phyloP scores from a whole-genome alignment of 179 eudicot genomes.

The Carnegiea gigantea region DNA sequence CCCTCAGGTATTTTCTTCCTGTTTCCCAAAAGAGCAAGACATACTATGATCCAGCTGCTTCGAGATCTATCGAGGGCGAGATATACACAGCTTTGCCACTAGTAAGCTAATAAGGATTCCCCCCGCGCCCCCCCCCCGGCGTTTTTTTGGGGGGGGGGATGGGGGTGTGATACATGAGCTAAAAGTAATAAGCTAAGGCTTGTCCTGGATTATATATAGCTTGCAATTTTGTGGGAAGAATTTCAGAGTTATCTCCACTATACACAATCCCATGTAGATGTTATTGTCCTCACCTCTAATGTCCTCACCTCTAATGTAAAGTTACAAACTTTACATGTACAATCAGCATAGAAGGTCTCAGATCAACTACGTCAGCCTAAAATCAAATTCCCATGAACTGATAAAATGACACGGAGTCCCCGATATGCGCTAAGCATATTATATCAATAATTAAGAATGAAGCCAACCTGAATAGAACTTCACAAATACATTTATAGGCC shows the following conservation, averaged over 20 bases:
- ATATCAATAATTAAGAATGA: neutral
- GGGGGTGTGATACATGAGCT: neutral
- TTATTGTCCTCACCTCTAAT: neutral
- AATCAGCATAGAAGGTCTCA: neutral
- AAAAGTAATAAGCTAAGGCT: neutral
- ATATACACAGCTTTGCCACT: neutral
- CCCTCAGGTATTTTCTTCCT: too few relatives aligned
- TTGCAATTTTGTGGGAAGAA: neutral
- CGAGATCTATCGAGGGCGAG: too few relatives aligned
- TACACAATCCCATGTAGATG: neutral
- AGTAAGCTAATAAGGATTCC: too few relatives aligned
- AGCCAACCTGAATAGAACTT: conserved; percentile 83
- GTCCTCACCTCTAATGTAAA: neutral
- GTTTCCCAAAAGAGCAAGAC: too few relatives aligned
- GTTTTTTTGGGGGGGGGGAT: too few relatives aligned
- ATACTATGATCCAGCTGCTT: too few relatives aligned
- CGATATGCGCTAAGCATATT: neutral
- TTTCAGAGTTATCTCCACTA: neutral
- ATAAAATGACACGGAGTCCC: neutral
- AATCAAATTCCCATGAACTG: neutral
- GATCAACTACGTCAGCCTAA: neutral
- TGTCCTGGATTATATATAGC: neutral
- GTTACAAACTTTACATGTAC: neutral
- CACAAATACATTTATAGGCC: conserved; percentile 82
- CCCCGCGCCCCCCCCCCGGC: too few relatives aligned